These are phyloP conservation scores for Sporothrix variecibatus DNA, from an alignment of 2,329 filamentous ascomycete species.

Conservation along the genomic window DNA sequence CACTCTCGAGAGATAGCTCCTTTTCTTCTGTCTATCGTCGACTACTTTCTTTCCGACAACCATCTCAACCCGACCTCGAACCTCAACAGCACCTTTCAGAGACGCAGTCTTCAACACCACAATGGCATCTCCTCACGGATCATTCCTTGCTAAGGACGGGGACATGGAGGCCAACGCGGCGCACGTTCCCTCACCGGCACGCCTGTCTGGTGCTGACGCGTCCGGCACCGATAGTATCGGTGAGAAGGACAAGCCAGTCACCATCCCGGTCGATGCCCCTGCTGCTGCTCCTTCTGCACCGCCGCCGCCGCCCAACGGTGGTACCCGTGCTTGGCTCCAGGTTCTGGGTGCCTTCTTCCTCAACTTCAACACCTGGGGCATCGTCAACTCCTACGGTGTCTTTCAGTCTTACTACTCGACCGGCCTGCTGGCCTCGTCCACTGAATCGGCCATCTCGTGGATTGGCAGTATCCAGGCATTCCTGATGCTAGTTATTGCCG, in stretches of 20 bases:
- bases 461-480: slow-evolving; percentile 52
- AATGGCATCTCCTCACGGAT: slow-evolving; percentile 20
- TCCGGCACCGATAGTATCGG: background rate
- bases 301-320: slow-evolving; percentile 26
- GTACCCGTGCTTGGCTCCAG: slow-evolving; percentile 26
- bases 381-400: slow-evolving; percentile 22
- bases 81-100: too few relatives aligned
- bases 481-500: slow-evolving; percentile 46
- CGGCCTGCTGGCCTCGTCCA: slow-evolving; percentile 14
- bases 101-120: too few relatives aligned
- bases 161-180: slow-evolving; percentile 4
- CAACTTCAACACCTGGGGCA: slow-evolving; percentile 28
- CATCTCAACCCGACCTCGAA: background rate
- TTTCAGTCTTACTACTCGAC: slow-evolving; percentile 25
- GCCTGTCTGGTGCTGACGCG: background rate
- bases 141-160: background rate
- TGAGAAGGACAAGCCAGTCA: slow-evolving; percentile 20
- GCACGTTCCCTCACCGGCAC: background rate
- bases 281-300: background rate
- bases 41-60: background rate
- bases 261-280: background rate
- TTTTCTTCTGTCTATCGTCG: background rate
- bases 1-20: background rate
- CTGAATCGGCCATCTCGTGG: slow-evolving; percentile 42
- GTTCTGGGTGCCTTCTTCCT: slow-evolving; percentile 28